Evolutionary conservation across 2,329 filamentous ascomycete genomes (phyloP), one percentile per base, ranked within the genome.

Genomic region (Westerdykella aurantiaca): DNA sequence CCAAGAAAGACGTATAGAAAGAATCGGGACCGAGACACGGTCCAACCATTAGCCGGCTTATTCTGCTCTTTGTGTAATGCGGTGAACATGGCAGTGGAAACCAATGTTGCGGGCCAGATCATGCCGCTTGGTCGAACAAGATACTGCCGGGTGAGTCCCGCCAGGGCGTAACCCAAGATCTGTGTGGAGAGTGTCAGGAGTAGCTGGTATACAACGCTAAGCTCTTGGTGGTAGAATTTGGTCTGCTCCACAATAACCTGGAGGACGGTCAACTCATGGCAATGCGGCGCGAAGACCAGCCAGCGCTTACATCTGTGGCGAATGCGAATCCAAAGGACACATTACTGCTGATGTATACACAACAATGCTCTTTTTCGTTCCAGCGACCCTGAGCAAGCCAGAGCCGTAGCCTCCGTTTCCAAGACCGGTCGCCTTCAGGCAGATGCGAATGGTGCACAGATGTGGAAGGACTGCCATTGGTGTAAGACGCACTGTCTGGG

Each of bases 241-340:
- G 86, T 88, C 70, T 94, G 88, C 65, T 94, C 88, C 42, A 94
- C 86, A 54, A 95, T 93, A 46, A 93, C 75, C 73, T 76, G 47
- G 16, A 38, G 10, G 17, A 16, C 23, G 31, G 29, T 53, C 45
- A 53, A 45, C 44, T 5, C 34, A 16, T 11, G 16, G 22, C 16
- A 11, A 10, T 34, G 6, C 9, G 34, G 39, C 13, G 18, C 12
- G 16, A 5, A 21, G 21, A 38, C 23, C 14, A 31, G 17, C 21
- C 31, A 35, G 10, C 3, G 33, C 71, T 58, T 44, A 77, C 85
- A 70, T 93, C 87, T 22, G 88, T 93, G 6, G 87, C 87, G 68
- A 93, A 93, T 21, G 88, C 87, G 67, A 93, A 93, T 2, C 87
- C 88, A 63, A 93, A 93, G 16, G 87, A 88, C 34, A 93, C 86